Conservation (phyloP, 306 rosid species). For the Quercus aquifolioides region DNA sequence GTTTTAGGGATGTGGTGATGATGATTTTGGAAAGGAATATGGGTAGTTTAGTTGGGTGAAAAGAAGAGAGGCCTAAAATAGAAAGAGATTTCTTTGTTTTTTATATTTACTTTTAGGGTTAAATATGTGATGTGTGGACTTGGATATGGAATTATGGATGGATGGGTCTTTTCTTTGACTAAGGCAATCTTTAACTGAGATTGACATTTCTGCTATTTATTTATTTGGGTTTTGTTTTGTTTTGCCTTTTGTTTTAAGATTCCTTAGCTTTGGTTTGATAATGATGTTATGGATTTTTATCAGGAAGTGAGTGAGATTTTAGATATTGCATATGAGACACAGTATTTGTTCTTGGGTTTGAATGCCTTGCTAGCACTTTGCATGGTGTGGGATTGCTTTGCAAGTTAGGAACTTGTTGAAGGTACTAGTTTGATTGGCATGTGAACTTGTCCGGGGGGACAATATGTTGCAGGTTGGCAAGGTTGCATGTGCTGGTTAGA, state of each 20-base stretch:
- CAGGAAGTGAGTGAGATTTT: neutral
- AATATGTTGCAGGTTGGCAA: neutral
- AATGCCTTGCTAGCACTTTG: neutral
- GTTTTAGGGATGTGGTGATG: too few relatives aligned
- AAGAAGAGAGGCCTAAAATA: neutral
- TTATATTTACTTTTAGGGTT: neutral
- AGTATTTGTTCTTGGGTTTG: neutral
- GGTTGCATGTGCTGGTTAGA: conserved; percentile 28
- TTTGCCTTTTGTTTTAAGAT: neutral
- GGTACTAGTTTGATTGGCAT: neutral
- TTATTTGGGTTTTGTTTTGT: neutral
- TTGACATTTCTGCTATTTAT: neutral
- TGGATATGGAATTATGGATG: neutral
- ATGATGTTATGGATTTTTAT: neutral
- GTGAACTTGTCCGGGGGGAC: neutral
- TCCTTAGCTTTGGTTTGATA: neutral
- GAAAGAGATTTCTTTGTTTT: neutral
- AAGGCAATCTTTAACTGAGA: neutral
- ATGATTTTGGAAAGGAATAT: neutral
- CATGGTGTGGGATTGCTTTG: conserved; percentile 12
- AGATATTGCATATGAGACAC: neutral
- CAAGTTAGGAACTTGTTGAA: neutral
- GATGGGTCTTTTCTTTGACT: neutral
- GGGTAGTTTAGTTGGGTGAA: neutral
- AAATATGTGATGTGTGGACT: neutral